Evolutionary conservation across 192 early-diverging fungal genomes (phyloP), one percentile per base, ranked within the genome.

Genomic region (Gigaspora rosea): DNA sequence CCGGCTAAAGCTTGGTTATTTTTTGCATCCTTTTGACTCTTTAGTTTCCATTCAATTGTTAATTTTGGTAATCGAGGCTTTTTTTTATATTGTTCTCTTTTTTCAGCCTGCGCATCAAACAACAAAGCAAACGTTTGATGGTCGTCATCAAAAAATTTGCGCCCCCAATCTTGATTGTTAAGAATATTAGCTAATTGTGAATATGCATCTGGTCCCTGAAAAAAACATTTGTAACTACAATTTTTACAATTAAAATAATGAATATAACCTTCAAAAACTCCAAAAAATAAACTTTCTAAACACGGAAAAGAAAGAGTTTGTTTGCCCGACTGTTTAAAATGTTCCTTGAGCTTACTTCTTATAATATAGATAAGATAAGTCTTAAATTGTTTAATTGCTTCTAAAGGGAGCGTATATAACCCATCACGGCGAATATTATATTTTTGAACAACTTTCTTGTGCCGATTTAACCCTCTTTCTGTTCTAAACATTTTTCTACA

Each of bases 301-400:
- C n/a, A 59, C 20, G 22, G 20, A 59, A 59, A 59, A 16, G 18
- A 59, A 22, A 59, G 15, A 59, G 57, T 59, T 59, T 59, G 57
- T 59, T 22, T 59, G n/a, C 57, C 57, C 2, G 57, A 59, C 8
- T 59, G 57, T 22, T 16, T 22, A 59, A 59, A 59, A 59, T 59
- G 57, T 59, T 59, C 20, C 22, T 22, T 22, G 8, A 59, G 20
- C n/a, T 59, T 59, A 22, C 57, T 59, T 59, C 20, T 8, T 22
- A 59, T 59, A 22, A 59, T 59, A 22, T 59, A 27, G n/a, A 59
- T n/a, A 59, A 59, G 57, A 59, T 59, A 18, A 22, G 57, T n/a
- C n/a, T 59, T 59, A n/a, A 59, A 59, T 22, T 59, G n/a, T 8
- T 16, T 8, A n/a, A 59, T 59, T 59, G 57, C 57, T 59, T 59